Conservation (phyloP, 2,329 filamentous ascomycete species). For the Venturia oleaginea region DNA sequence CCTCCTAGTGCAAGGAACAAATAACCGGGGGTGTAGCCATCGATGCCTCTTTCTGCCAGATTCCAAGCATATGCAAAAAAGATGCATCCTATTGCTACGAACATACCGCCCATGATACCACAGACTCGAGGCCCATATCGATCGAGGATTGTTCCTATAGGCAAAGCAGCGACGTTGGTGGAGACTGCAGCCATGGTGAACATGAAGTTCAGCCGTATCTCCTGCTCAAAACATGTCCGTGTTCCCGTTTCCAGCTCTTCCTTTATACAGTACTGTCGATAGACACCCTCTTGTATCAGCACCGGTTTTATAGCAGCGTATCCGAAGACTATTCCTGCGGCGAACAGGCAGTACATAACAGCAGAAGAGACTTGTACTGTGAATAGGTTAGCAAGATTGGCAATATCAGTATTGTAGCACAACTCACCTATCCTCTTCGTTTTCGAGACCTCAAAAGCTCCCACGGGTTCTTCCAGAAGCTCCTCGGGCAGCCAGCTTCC, state of each 20-base stretch:
- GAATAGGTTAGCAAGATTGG: not conserved
- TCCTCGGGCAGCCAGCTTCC: slow-evolving; percentile 34
- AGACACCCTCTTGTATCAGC: slow-evolving; percentile 63
- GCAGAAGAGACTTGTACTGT: slow-evolving; percentile 61
- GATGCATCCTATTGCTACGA: slow-evolving; percentile 60
- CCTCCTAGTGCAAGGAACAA: slow-evolving; percentile 41
- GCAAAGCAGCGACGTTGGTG: slow-evolving; percentile 78
- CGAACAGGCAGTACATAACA: slow-evolving; percentile 65
- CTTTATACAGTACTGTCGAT: slow-evolving; percentile 53
- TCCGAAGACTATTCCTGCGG: slow-evolving; percentile 73
- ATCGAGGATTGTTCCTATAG: slow-evolving; percentile 78
- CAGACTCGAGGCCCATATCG: slow-evolving; percentile 69
- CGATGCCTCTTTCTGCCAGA: slow-evolving; percentile 47
- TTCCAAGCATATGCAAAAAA: slow-evolving; percentile 60
- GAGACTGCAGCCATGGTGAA: slow-evolving; percentile 83
- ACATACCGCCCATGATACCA: slow-evolving; percentile 60
- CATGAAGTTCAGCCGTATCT: slow-evolving; percentile 71
- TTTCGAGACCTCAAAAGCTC: slow-evolving; percentile 46
- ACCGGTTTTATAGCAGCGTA: slow-evolving; percentile 78
- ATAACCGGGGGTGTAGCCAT: slow-evolving; percentile 50
- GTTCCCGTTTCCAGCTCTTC: slow-evolving; percentile 41
- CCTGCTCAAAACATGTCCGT: slow-evolving; percentile 49
- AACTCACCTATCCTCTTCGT: slow-evolving; percentile 44
- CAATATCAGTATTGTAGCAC: not conserved
- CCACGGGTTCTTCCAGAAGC: slow-evolving; percentile 32